Conservation (phyloP, 2,329 filamentous ascomycete species). For the Rhexocercosporidium sp. region DNA sequence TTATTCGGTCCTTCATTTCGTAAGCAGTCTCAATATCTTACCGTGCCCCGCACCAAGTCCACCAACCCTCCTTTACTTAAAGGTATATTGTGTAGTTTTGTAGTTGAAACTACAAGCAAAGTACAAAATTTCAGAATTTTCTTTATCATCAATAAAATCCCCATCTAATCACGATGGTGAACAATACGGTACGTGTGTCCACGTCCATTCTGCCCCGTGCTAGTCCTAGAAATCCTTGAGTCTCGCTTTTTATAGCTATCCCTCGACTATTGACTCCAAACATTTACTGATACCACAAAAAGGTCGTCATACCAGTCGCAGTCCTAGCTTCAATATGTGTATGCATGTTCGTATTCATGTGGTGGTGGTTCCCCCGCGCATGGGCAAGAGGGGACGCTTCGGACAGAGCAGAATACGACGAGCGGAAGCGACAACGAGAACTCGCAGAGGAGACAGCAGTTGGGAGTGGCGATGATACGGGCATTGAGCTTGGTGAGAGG, state of each 20-base stretch:
- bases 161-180: not conserved
- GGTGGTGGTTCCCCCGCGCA: conserved; percentile 25
- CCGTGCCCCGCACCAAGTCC: not conserved
- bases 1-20: not conserved
- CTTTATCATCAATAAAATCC: not conserved
- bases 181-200: conserved; percentile 11
- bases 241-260: not conserved
- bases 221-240: not conserved
- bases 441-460: conserved; percentile 8
- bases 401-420: conserved; percentile 18
- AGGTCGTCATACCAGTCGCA: conserved; percentile 19
- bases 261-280: not conserved
- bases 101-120: not conserved
- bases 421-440: conserved; percentile 14
- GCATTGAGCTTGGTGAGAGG: conserved; percentile 5
- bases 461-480: not conserved
- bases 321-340: conserved; percentile 13
- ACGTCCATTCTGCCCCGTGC: not conserved
- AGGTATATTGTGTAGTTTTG: not conserved
- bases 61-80: not conserved
- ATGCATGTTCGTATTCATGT: conserved; percentile 22
- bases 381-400: conserved; percentile 13
- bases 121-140: not conserved
- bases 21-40: not conserved
- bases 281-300: not conserved